Evolutionary conservation across 805 yeast species (phyloP), one percentile per base, ranked within the genome.

Genomic region (Deakozyma indianensis): DNA sequence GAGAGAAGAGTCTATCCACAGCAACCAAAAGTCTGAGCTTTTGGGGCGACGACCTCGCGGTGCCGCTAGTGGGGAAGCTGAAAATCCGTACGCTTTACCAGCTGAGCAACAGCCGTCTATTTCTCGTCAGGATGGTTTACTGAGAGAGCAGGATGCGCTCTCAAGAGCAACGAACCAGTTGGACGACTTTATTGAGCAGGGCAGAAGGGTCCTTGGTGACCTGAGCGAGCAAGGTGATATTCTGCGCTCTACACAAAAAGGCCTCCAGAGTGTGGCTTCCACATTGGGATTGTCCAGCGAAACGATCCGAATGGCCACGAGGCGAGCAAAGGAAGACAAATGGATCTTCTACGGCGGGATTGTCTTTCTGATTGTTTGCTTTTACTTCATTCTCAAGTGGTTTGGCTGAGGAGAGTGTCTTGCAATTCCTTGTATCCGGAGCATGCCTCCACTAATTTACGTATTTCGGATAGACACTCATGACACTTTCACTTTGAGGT

Each of bases 171-270:
- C 83, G 38, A 78, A 78, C 45, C 95, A 85, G 58, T 66, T 92
- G 49, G 98, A 92, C 59, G 86, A 84, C 51, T 85, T 92, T 38
- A 61, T 92, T 40, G 96, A 84, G 56, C 82, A 85, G 80, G 97
- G 96, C 1, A 76, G 82, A 49, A 73, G 74, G 43, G 85, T 95
- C 1, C 75, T 86, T 51, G 94, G 83, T 43, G 95, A 88, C 57
- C 68, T 92, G 21, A 81, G 83, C 18, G 87, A 81, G 42, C 96
- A 92, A 59, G 84, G 85, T 60, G 81, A 80, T 55, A 70, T 80
- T 23, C 69, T 90, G 47, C 66, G 71, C 47, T 68, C 68, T 48
- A 70, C 90, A 24, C 85, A 81, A 51, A 63, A 69, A 40, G 75
- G 71, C 51, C 70, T 92, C 66, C 75, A 78, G 41, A 72, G 77